Percentiles rank a stretch among this genome's conserved stretches.
Conservation (phyloP, 495 filamentous ascomycete species). For the Talaromyces trachyspermus region DNA sequence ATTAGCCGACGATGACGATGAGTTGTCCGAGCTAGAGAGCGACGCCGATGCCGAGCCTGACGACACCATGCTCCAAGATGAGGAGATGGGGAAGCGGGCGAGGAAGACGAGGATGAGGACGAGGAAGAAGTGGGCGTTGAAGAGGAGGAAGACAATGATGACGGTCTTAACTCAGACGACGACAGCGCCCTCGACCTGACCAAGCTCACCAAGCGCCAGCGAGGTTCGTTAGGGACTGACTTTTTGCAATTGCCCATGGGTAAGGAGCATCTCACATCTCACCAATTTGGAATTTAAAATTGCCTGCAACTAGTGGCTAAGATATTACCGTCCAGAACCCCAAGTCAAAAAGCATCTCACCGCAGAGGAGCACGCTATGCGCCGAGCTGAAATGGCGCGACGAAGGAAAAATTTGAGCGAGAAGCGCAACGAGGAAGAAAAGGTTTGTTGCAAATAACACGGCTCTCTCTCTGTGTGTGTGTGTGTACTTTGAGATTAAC, state of each 20-base stretch:
- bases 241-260: constrained; percentile 83
- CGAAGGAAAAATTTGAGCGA: constrained; percentile 94
- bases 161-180: constrained; percentile 57
- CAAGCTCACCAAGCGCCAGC: constrained; percentile 84
- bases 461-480: neutral
- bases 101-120: constrained; percentile 35
- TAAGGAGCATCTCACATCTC: constrained; percentile 25
- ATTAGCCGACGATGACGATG: constrained; percentile 48
- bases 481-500: neutral
- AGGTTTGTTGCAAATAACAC: constrained; percentile 46
- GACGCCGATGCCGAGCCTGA: constrained; percentile 47
- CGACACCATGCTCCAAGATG: constrained; percentile 33
- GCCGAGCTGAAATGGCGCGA: constrained; percentile 91
- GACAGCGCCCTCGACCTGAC: constrained; percentile 67
- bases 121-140: constrained; percentile 45
- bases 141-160: constrained; percentile 53
- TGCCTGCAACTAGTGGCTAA: constrained; percentile 11
- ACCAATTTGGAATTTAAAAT: neutral
- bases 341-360: constrained; percentile 90
- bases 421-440: constrained; percentile 97
- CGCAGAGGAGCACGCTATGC: constrained; percentile 91
- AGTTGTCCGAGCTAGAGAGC: constrained; percentile 38
- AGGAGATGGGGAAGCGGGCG: constrained; percentile 20
- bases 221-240: constrained; percentile 60
- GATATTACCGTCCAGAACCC: constrained; percentile 52